Evolutionary conservation across 768 basidiomycete species (phyloP), one percentile per base, ranked within the genome.

Genomic region (Wakefieldia striispora): DNA sequence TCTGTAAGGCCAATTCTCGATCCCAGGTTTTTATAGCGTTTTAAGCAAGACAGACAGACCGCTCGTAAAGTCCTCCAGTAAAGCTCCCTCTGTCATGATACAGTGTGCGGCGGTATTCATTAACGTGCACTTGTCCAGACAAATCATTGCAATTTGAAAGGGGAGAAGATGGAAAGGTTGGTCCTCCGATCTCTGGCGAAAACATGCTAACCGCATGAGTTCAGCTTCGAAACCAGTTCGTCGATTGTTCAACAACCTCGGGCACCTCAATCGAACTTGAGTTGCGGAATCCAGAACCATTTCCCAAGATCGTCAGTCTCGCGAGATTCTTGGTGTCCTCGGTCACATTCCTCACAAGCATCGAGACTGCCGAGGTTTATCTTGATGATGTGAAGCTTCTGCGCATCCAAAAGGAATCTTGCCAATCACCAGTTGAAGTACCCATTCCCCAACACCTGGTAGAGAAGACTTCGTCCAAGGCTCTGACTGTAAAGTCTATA

Each of bases 11-110:
- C 35, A 31, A 58, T 21, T 3, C 8, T 6, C 17, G 33, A 1
- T 13, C 3, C 9, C 19, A 58, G 57, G 57, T 9, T 58, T 58
- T 45, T 58, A 58, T 41, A 50, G 57, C 12, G 57, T 50, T 11
- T 35, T 58, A 23, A 58, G 57, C 14, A 59, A 50, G 42, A 47
- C 57, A 20, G 45, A 58, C 36, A 34, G n/a, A 37, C 57, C 57
- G 13, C 26, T 55, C 6, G 52, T 58, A 10, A 48, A 0, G n/a
- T 58, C 57, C 7, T 13, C 34, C n/a, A 52, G 57, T 58, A 45
- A 11, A 10, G 6, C 8, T 2, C 20, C 40, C 6, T 19, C 35
- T n/a, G 20, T 36, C 9, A 9, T 19, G 14, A 12, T 35, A 6
- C 37, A 19, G 17, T 17, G 16, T 6, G 19, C 14, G 16, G 8